Evolutionary conservation across 163 green algal genomes (phyloP).

Genomic region (Trebouxia gelatinosa): DNA sequence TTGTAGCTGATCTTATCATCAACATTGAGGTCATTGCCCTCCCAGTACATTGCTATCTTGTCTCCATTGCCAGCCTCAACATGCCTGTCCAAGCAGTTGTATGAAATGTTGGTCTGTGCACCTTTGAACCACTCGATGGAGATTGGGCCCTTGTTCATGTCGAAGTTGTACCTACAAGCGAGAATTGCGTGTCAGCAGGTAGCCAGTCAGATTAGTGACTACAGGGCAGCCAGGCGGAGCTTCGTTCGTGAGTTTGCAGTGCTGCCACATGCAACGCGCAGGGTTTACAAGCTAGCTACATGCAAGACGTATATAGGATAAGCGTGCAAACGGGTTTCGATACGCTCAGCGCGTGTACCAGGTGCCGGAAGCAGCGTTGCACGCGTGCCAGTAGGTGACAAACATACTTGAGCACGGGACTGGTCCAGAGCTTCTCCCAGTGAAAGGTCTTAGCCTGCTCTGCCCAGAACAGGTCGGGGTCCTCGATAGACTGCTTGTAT

Average conservation of each 20-base stretch:
- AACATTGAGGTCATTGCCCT: slow-evolving; percentile 52
- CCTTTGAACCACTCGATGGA: slow-evolving; percentile 75
- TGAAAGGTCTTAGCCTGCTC: slow-evolving; percentile 69
- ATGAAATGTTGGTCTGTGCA: slow-evolving; percentile 74
- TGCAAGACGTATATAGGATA: too few relatives aligned
- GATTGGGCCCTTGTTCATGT: slow-evolving; percentile 60
- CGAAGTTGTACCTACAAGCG: slow-evolving; percentile 69
- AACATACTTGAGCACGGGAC: not conserved
- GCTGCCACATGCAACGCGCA: too few relatives aligned
- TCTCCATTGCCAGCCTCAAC: slow-evolving; percentile 62
- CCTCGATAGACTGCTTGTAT: slow-evolving; percentile 76
- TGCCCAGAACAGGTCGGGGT: slow-evolving; percentile 87
- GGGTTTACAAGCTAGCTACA: too few relatives aligned
- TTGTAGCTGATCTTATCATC: slow-evolving; percentile 45
- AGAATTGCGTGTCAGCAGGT: too few relatives aligned
- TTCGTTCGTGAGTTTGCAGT: too few relatives aligned
- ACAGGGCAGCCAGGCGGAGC: too few relatives aligned
- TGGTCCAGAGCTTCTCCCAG: slow-evolving; percentile 67
- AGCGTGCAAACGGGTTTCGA: too few relatives aligned
- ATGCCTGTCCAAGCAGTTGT: slow-evolving; percentile 81
- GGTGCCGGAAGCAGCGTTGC: too few relatives aligned
- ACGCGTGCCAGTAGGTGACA: too few relatives aligned
- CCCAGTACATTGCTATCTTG: slow-evolving; percentile 58
- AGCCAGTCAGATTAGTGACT: too few relatives aligned
- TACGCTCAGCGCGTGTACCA: too few relatives aligned